phyloP scores from a whole-genome alignment of 371 early-diverging fungal species.

The Funneliformis caledonium region DNA sequence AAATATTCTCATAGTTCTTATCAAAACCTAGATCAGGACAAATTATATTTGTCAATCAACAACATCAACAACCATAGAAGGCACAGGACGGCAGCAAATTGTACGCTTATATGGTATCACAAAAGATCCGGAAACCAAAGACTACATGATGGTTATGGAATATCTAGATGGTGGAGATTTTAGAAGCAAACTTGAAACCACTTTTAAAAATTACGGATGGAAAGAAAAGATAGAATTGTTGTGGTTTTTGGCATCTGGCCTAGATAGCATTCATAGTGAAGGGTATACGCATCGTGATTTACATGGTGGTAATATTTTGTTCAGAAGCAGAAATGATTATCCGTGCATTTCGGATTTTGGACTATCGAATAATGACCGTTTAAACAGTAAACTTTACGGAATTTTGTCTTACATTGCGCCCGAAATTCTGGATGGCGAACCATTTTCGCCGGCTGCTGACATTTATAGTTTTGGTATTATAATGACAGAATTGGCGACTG shows the following conservation, averaged over 20 bases:
- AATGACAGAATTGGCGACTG: not conserved
- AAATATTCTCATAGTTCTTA: no score
- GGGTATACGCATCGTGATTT: slow-evolving; percentile 17
- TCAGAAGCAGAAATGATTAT: not conserved
- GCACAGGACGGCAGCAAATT: no score
- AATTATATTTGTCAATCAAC: no score
- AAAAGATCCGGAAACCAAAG: not conserved
- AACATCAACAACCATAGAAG: no score
- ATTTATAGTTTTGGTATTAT: no score
- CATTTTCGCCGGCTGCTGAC: no score
- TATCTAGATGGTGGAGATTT: slow-evolving; percentile 15
- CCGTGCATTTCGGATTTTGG: slow-evolving; percentile 8
- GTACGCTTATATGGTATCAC: slow-evolving; percentile 8
- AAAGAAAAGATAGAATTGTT: slow-evolving; percentile 2
- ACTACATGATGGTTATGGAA: slow-evolving; percentile 21
- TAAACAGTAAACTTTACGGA: no score
- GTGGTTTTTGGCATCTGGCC: not conserved
- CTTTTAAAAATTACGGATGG: slow-evolving; percentile 5
- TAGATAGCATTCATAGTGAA: slow-evolving; percentile 1
- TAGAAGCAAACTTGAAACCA: not conserved
- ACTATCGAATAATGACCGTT: slow-evolving; percentile 1
- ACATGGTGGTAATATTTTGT: slow-evolving; percentile 34
- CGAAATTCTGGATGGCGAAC: no score
- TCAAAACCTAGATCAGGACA: no score
- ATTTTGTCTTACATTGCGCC: no score